phyloP scores from a whole-genome alignment of 306 rosid genomes.

The Cercis canadensis region DNA sequence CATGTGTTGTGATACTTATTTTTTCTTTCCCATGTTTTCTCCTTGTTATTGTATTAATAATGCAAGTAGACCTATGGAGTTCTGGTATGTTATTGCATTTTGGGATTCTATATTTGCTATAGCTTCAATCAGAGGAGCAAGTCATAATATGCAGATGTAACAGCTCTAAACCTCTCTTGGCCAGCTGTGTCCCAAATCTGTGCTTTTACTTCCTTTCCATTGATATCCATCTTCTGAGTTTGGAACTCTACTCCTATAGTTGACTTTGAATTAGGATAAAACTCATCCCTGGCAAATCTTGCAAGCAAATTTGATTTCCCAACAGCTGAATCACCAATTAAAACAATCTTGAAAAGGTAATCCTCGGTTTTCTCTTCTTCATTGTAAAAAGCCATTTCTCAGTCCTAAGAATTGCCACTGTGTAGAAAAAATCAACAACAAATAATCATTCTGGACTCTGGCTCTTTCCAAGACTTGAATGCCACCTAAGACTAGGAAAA shows the following conservation, averaged over 20 bases:
- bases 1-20: too few relatives aligned
- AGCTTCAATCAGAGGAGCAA: too few relatives aligned
- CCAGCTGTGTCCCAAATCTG: conserved; percentile 98
- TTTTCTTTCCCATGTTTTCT: too few relatives aligned
- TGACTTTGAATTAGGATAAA: conserved; percentile 89
- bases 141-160: conserved; percentile 92
- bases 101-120: too few relatives aligned
- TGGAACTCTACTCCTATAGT: conserved; percentile 96
- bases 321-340: conserved; percentile 90
- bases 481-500: conserved; percentile 46
- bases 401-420: conserved; percentile 50
- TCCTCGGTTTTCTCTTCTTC: conserved; percentile 88
- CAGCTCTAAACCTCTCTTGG: conserved; percentile 93
- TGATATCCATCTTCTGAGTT: conserved; percentile 80
- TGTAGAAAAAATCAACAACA: conserved; percentile 48
- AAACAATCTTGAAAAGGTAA: conserved; percentile 93
- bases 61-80: too few relatives aligned
- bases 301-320: conserved; percentile 94
- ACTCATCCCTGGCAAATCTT: conserved; percentile 91
- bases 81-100: too few relatives aligned
- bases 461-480: conserved; percentile 42
- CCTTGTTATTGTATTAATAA: too few relatives aligned
- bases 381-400: conserved; percentile 59
- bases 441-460: conserved; percentile 45
- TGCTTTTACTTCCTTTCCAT: conserved; percentile 89